Percentiles rank a stretch among this genome's conserved stretches.
Conservation (phyloP, 1,284 basidiomycete genomes). For the Rhodotorula sp. region DNA sequence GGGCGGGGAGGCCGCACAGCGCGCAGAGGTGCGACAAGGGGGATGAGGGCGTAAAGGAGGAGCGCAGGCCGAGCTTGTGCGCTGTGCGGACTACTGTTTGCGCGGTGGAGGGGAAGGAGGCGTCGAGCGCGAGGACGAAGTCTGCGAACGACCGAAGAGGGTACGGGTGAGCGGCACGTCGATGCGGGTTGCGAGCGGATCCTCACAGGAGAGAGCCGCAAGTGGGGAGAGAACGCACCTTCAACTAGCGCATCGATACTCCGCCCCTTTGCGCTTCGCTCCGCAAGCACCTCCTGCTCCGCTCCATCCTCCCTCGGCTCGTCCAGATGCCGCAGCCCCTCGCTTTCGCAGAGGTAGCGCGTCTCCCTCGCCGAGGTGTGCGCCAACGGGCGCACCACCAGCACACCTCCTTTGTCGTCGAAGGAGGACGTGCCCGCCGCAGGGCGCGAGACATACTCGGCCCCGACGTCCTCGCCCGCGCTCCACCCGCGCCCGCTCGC, state of each 20-base stretch:
- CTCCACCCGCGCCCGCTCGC: conserved; percentile 23
- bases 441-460: neutral
- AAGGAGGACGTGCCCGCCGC: neutral
- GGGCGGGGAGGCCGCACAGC: conserved; percentile 20
- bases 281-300: conserved; percentile 7
- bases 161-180: neutral
- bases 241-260: conserved; percentile 25
- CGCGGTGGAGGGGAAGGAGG: conserved; percentile 39
- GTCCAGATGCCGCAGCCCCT: neutral
- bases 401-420: neutral
- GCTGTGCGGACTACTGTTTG: conserved; percentile 42
- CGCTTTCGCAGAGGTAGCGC: conserved; percentile 8
- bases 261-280: conserved; percentile 17
- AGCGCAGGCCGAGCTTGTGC: conserved; percentile 39
- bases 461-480: conserved; percentile 36
- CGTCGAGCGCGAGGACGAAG: conserved; percentile 38
- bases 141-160: conserved; percentile 3
- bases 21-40: neutral
- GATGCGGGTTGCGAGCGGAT: neutral
- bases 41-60: neutral
- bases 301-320: neutral
- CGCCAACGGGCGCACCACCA: conserved; percentile 30
- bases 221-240: conserved; percentile 13
- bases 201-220: neutral
- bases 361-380: conserved; percentile 13